A percentile compares a stretch with the other conserved stretches of the same genome.
Conservation (phyloP, 805 yeast genomes). For the Ogataea parapolymorpha region DNA sequence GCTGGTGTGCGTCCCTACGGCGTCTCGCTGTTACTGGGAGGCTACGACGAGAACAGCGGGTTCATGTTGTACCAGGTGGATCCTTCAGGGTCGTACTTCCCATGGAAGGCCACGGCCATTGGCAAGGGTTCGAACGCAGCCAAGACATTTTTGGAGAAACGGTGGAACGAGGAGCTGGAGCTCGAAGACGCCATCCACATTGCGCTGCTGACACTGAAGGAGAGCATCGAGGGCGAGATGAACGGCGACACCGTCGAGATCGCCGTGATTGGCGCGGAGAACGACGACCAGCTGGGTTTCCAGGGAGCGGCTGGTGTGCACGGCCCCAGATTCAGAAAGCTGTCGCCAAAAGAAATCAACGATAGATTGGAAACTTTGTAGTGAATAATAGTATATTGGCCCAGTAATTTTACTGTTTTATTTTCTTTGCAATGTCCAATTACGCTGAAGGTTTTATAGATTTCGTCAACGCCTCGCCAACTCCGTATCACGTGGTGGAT, state of each 20-base stretch:
- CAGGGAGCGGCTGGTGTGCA: conserved; percentile 70
- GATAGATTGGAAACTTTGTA: conserved; percentile 92
- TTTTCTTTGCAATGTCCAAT: conserved; percentile 14
- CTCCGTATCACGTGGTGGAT: conserved; percentile 91
- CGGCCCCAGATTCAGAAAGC: conserved; percentile 88
- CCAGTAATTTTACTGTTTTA: neutral
- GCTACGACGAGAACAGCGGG: conserved; percentile 69
- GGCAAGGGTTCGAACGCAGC: conserved; percentile 97
- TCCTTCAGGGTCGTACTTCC: conserved; percentile 96
- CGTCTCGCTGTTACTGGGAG: conserved; percentile 90
- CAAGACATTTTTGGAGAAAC: conserved; percentile 92
- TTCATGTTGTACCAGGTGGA: conserved; percentile 93
- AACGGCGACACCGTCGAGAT: conserved; percentile 95
- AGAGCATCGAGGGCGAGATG: conserved; percentile 96
- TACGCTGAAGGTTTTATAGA: conserved; percentile 62
- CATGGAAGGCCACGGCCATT: conserved; percentile 99
- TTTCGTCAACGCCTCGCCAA: conserved; percentile 81
- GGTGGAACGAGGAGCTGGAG: conserved; percentile 97
- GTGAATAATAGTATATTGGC: conserved; percentile 6
- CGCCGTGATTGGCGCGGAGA: conserved; percentile 78
- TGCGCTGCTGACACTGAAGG: conserved; percentile 89
- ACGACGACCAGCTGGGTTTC: conserved; percentile 78
- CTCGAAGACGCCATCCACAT: conserved; percentile 97
- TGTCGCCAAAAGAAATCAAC: conserved; percentile 87
- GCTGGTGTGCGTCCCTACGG: conserved; percentile 99